Evolutionary conservation across 345 rosid genomes (phyloP), one percentile per base, ranked within the genome.

Genomic region (Corymbia maculata): DNA sequence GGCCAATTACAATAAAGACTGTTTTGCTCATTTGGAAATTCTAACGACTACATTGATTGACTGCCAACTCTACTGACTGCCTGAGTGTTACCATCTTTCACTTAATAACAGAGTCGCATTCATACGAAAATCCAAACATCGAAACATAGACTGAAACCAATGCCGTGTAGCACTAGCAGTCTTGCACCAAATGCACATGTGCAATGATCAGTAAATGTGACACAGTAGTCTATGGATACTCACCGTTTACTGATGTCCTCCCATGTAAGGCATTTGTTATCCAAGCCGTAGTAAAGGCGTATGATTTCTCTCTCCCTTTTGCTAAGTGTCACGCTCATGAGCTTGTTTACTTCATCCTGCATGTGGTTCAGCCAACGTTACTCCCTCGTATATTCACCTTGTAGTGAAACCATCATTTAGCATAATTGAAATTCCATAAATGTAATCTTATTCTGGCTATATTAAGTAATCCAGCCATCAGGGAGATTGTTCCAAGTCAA

Each of bases 211-310:
- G 45, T 19, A 45, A 13, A 86, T 24, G 22, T 14, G 6, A 14
- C 26, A 16, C 32, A 9, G 21, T 50, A 52, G 85, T 28, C 49
- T 1, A 26, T 51, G 51, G 47, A 55, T 47, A 90, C 94, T 93
- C 89, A 97, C 99, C 98, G 94, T 92, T 97, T 98, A 88, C 99
- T 98, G 79, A 98, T 98, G 90, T 98, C 98, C 93, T 97, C 99
- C 98, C 99, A 95, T n/a, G 99, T 95, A 88, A 97, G 98, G 90
- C 95, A 91, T 94, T 94, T 96, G 9, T 93, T 91, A 90, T 94
- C 98, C 51, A 96, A 92, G 85, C 98, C 99, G 79, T 96, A 91
- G 92, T 98, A 98, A 87, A 97, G 96, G 42, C 97, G 94, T 36
- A 98, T 93, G 30, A 98, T 98, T 88, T 98, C 97, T 91, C 90